phyloP scores from a whole-genome alignment of 768 basidiomycete genomes.

The Podaxis pistillaris region DNA sequence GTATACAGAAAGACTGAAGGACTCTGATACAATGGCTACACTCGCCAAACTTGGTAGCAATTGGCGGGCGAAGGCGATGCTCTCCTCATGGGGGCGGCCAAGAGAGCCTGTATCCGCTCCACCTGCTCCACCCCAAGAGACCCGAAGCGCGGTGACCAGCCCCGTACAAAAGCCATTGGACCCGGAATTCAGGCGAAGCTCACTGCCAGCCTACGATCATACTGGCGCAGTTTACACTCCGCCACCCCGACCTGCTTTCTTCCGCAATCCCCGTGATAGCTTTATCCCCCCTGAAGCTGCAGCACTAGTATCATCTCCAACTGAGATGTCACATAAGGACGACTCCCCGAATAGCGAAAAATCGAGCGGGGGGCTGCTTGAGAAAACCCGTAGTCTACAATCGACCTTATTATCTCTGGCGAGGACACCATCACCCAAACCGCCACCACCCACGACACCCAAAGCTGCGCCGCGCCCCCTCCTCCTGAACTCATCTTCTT shows the following conservation, averaged over 20 bases:
- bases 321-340: conserved; percentile 17
- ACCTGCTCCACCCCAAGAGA: background rate
- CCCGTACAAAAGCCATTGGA: conserved; percentile 4
- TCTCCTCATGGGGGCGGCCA: conserved; percentile 39
- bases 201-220: conserved; percentile 12
- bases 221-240: conserved; percentile 37
- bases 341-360: background rate
- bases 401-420: conserved; percentile 6
- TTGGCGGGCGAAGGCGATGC: conserved; percentile 64
- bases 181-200: conserved; percentile 10
- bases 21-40: conserved; percentile 69
- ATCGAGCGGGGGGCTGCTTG: conserved; percentile 19
- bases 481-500: conserved; percentile 52
- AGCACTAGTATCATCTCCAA: conserved; percentile 20
- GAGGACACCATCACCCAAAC: conserved; percentile 21
- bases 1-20: conserved; percentile 72
- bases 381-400: conserved; percentile 22
- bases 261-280: conserved; percentile 57
- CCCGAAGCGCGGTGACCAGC: conserved; percentile 9
- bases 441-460: conserved; percentile 30
- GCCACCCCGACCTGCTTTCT: conserved; percentile 55
- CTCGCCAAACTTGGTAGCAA: conserved; percentile 75
- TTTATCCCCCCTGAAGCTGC: conserved; percentile 33
- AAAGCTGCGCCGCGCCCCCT: conserved; percentile 67
- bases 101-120: conserved; percentile 4